phyloP scores from a whole-genome alignment of 2,329 filamentous ascomycete species.

The Aureobasidium zeae region DNA sequence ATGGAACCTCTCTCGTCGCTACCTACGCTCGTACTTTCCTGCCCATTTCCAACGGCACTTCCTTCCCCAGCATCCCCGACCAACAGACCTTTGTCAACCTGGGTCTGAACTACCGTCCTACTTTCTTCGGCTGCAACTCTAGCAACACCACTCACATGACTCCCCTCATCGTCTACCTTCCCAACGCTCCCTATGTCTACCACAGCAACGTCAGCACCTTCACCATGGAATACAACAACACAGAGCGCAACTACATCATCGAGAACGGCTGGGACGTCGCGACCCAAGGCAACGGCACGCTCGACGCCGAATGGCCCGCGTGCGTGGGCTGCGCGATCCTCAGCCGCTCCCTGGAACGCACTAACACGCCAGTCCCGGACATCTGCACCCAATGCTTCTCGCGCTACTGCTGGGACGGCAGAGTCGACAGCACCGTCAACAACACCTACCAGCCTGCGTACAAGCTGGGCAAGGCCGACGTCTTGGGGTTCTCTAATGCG shows the following conservation, averaged over 20 bases:
- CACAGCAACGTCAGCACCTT: slow-evolving; percentile 75
- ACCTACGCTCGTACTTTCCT: slow-evolving; percentile 60
- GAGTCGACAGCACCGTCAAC: slow-evolving; percentile 34
- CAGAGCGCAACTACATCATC: slow-evolving; percentile 69
- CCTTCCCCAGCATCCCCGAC: slow-evolving; percentile 64
- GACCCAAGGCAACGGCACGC: slow-evolving; percentile 71
- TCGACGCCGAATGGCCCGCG: slow-evolving; percentile 64
- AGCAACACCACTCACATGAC: slow-evolving; percentile 50
- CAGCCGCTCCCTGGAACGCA: slow-evolving; percentile 63
- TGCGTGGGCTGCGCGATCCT: slow-evolving; percentile 87
- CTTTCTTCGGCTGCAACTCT: slow-evolving; percentile 71
- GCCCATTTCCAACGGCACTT: slow-evolving; percentile 54
- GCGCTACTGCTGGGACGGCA: slow-evolving; percentile 92
- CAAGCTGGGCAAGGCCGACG: slow-evolving; percentile 14
- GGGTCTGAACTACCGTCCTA: slow-evolving; percentile 62
- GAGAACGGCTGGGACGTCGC: slow-evolving; percentile 76
- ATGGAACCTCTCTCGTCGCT: slow-evolving; percentile 64
- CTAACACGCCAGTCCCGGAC: slow-evolving; percentile 56
- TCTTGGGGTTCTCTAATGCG: neutral
- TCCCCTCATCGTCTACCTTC: slow-evolving; percentile 78
- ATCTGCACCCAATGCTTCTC: slow-evolving; percentile 69
- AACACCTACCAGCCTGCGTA: slow-evolving; percentile 15
- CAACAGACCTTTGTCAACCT: slow-evolving; percentile 70
- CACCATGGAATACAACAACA: slow-evolving; percentile 52
- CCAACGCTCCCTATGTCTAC: slow-evolving; percentile 60